These are phyloP conservation scores for Parietaria judaica DNA, from an alignment of 306 rosid genomes.

Conservation along the genomic window DNA sequence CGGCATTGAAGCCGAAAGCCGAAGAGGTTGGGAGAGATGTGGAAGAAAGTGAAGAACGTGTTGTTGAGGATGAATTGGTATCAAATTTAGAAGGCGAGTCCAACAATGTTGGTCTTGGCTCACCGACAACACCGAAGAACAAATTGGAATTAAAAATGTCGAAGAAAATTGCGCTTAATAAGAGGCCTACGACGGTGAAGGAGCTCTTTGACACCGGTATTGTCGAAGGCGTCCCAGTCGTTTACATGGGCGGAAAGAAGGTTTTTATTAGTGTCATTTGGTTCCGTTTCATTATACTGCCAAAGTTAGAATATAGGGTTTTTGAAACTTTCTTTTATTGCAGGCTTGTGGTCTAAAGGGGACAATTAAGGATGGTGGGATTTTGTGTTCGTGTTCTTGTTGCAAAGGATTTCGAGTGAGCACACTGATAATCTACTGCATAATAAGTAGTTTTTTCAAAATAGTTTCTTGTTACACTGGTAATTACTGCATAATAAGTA, in stretches of 20 bases:
- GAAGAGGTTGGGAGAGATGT: conserved; percentile 18
- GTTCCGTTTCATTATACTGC: not conserved
- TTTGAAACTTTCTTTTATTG: conserved; percentile 12
- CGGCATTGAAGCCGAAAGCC: conserved; percentile 24
- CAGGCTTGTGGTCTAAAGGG: conserved; percentile 82
- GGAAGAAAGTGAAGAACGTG: conserved; percentile 19
- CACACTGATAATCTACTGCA: not conserved
- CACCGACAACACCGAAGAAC: conserved; percentile 28
- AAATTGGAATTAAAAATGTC: conserved; percentile 64
- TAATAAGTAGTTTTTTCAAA: not conserved
- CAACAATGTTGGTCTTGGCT: conserved; percentile 14
- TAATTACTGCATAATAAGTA: too few species aligned
- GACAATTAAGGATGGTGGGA: conserved; percentile 70
- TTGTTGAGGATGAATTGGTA: conserved; percentile 15
- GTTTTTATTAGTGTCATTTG: conserved; percentile 27
- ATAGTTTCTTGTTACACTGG: too few species aligned
- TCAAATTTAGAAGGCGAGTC: conserved; percentile 28
- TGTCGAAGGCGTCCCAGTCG: conserved; percentile 82
- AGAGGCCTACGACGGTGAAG: conserved; percentile 64
- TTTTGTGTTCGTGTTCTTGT: conserved; percentile 64
- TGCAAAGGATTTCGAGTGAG: conserved; percentile 85
- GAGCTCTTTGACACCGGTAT: conserved; percentile 91
- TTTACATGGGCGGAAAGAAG: conserved; percentile 87
- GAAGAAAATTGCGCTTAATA: conserved; percentile 45
- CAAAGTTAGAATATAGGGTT: conserved; percentile 17